Percentiles rank a stretch among this genome's conserved stretches.
phyloP scores from a whole-genome alignment of 768 basidiomycete genomes.

The Cyclocybe cylindracea region DNA sequence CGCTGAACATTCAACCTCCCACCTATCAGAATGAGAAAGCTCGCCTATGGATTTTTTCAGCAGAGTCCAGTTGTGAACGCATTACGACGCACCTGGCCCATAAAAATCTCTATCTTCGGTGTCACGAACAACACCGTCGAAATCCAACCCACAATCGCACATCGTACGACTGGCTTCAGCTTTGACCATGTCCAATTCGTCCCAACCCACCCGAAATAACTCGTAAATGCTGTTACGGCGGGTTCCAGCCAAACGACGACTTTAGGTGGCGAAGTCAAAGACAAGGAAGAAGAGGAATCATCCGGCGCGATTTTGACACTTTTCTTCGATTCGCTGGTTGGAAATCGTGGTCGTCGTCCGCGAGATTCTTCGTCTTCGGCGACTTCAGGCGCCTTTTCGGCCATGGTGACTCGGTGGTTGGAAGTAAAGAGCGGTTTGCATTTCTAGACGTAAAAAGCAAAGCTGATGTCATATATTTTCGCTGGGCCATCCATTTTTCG shows the following conservation, averaged over 20 bases:
- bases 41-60: constrained; percentile 41
- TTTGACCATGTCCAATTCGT: constrained; percentile 58
- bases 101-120: constrained; percentile 40
- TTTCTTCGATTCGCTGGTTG: too few species aligned
- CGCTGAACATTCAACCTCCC: not conserved
- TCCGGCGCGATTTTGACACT: too few species aligned
- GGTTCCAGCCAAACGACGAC: not conserved
- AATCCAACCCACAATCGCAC: constrained; percentile 63
- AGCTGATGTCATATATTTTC: too few species aligned
- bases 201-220: constrained; percentile 49
- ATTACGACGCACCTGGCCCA: constrained; percentile 55
- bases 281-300: too few species aligned
- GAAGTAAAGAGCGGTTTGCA: too few species aligned
- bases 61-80: not conserved
- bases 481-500: too few species aligned
- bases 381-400: too few species aligned
- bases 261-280: too few species aligned
- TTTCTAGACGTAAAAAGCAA: too few species aligned
- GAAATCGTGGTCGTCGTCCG: too few species aligned
- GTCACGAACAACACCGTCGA: constrained; percentile 60
- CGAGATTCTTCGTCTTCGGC: too few species aligned
- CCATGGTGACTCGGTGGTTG: too few species aligned
- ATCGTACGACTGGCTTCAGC: constrained; percentile 64
- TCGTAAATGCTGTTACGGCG: not conserved
- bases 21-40: constrained; percentile 69